Conservation (phyloP, 1,284 basidiomycete genomes). For the Tranzscheliella williamsii region DNA sequence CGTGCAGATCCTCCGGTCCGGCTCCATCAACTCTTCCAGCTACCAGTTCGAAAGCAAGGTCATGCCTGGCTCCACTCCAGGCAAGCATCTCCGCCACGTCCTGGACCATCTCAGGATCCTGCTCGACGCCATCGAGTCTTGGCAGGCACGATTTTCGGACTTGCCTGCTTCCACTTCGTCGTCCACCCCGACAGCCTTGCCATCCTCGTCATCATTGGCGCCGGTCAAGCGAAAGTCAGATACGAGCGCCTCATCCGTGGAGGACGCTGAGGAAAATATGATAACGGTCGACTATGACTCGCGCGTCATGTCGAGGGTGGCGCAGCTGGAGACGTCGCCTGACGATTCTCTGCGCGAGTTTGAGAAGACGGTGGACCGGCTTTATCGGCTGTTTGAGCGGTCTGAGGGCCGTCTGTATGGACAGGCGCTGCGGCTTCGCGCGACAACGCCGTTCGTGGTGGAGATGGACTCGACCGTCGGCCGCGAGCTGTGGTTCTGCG, state of each 20-base stretch:
- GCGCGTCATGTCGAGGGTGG: conserved; percentile 21
- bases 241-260: too few relatives aligned
- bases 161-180: background rate
- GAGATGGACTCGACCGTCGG: conserved; percentile 38
- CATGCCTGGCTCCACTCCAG: conserved; percentile 42
- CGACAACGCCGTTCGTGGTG: conserved; percentile 48
- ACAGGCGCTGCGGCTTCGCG: conserved; percentile 31
- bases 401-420: conserved; percentile 23
- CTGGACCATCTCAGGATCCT: conserved; percentile 49
- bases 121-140: conserved; percentile 32
- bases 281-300: conserved; percentile 47
- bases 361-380: conserved; percentile 14
- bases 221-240: too few relatives aligned
- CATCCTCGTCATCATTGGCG: too few relatives aligned
- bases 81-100: conserved; percentile 52
- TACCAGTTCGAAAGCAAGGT: conserved; percentile 31
- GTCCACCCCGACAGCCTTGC: background rate
- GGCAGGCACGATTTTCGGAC: conserved; percentile 1
- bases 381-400: conserved; percentile 20
- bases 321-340: conserved; percentile 34
- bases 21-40: conserved; percentile 19
- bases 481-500: conserved; percentile 53
- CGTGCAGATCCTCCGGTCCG: conserved; percentile 26
- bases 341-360: conserved; percentile 37
- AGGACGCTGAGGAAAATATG: conserved; percentile 1